These are phyloP conservation scores for Myxozyma udenii DNA, from an alignment of 805 yeast species.

Conservation along the genomic window DNA sequence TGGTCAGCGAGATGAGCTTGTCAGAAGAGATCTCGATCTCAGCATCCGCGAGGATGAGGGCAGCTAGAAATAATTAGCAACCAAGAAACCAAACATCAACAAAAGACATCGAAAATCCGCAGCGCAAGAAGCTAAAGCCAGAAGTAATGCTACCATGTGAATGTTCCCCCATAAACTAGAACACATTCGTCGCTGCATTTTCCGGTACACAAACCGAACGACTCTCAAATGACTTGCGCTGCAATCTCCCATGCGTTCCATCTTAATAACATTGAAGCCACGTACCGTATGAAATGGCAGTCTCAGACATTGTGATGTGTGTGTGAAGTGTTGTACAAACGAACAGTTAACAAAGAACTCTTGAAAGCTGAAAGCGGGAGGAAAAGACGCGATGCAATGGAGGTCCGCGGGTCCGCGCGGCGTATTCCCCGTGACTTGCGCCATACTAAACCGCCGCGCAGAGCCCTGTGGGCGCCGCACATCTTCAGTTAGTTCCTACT, in stretches of 20 bases:
- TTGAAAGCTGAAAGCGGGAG: background rate
- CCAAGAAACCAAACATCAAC: background rate
- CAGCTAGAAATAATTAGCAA: slow-evolving; percentile 52
- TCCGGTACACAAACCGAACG: background rate
- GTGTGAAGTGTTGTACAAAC: background rate
- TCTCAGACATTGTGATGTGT: slow-evolving; percentile 46
- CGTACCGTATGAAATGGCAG: slow-evolving; percentile 76
- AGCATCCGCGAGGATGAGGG: slow-evolving; percentile 96
- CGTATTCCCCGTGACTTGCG: no score
- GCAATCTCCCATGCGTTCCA: no score
- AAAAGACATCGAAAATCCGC: background rate
- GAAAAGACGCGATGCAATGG: background rate
- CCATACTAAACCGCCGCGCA: no score
- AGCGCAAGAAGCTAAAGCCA: no score
- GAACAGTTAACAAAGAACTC: background rate
- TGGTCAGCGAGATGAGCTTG: slow-evolving; percentile 71
- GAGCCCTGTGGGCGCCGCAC: no score
- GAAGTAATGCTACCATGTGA: no score
- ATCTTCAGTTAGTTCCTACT: no score
- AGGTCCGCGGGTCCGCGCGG: no score
- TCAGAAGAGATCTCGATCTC: slow-evolving; percentile 89
- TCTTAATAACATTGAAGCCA: background rate
- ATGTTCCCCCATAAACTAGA: background rate
- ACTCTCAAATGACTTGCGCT: no score
- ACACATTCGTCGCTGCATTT: background rate